phyloP scores from a whole-genome alignment of 805 yeast genomes.

The Kodamaea restingae region DNA sequence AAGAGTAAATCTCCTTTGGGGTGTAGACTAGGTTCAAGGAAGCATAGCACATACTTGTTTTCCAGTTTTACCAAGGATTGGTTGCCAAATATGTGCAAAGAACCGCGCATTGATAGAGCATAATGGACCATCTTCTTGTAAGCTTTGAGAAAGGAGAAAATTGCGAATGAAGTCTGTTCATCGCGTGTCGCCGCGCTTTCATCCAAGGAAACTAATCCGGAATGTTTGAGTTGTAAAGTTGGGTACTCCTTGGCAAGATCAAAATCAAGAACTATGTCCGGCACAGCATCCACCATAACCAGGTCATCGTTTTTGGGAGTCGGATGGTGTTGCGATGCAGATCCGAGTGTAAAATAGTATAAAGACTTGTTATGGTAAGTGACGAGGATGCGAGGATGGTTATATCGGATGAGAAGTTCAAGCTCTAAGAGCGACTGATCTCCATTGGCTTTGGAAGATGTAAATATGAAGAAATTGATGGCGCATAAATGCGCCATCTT shows the following conservation, averaged over 20 bases:
- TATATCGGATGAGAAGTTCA: conserved; percentile 34
- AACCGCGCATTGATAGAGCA: conserved; percentile 25
- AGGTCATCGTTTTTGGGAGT: conserved; percentile 1
- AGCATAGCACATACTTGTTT: conserved; percentile 18
- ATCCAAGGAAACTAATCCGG: conserved; percentile 21
- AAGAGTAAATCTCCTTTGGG: conserved; percentile 37
- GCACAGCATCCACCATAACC: conserved; percentile 6
- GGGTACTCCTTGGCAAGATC: conserved; percentile 22
- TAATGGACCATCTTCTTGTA: conserved; percentile 35
- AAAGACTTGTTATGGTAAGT: conserved; percentile 40
- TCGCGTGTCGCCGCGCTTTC: conserved; percentile 11
- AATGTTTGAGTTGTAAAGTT: conserved; percentile 20
- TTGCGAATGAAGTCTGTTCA: conserved; percentile 30
- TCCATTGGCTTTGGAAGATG: conserved; percentile 19
- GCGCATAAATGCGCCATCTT: conserved; percentile 35
- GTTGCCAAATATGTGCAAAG: conserved; percentile 35
- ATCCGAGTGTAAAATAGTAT: conserved; percentile 32
- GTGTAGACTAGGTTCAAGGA: conserved; percentile 36
- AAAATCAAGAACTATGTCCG: conserved; percentile 6
- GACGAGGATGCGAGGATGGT: conserved; percentile 34
- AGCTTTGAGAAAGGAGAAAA: conserved; percentile 37
- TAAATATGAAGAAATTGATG: conserved; percentile 29
- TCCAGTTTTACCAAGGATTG: conserved; percentile 22
- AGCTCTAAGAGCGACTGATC: conserved; percentile 40
- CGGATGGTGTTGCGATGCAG: conserved; percentile 10